Conservation (phyloP, 2,329 filamentous ascomycete species). For the Botryotinia narcissicola region DNA sequence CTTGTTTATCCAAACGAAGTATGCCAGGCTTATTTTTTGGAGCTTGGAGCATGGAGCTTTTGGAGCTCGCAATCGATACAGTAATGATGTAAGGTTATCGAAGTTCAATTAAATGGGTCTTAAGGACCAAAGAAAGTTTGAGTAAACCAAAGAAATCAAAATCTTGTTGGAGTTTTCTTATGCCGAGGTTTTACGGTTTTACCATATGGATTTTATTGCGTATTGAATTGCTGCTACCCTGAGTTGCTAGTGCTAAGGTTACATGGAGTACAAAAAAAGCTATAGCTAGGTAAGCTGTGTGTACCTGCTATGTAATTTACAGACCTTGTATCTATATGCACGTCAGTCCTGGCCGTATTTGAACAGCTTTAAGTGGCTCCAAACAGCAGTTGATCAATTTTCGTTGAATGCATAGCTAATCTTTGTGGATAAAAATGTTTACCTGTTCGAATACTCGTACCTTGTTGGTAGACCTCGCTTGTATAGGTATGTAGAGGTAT, state of each 20-base stretch:
- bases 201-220: background rate
- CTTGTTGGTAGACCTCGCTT: background rate
- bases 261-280: background rate
- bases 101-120: background rate
- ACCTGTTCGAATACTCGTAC: background rate
- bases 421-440: background rate
- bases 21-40: background rate
- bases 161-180: background rate
- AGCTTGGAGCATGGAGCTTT: background rate
- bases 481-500: background rate
- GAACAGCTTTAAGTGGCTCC: too few relatives aligned
- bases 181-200: background rate
- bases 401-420: background rate
- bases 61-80: background rate
- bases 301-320: background rate
- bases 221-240: background rate
- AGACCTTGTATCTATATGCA: background rate
- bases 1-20: background rate
- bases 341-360: background rate
- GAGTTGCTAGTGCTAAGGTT: background rate
- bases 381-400: background rate
- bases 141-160: background rate
- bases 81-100: background rate
- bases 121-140: background rate
- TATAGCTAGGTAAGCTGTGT: background rate